Base-by-base conservation (phyloP, 2,329 filamentous ascomycete species). In the Talaromyces sp. region DNA sequence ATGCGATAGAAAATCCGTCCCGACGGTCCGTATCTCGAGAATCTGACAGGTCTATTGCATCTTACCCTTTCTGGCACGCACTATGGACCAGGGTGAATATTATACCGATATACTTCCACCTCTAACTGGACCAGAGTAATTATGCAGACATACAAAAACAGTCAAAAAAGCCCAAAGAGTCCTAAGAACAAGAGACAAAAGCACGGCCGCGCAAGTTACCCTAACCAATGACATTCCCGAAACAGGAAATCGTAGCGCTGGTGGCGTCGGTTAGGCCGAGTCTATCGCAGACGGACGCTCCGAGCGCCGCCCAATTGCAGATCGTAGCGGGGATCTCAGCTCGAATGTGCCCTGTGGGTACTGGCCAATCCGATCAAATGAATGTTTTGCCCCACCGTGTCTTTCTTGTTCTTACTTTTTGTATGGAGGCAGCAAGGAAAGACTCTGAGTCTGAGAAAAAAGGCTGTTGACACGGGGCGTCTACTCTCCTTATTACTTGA, bases 241-340 rank as follows among this genome's bases (percentile, higher is more conserved):
- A 56, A 11, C 39, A 54, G 7, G 25, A 8, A 33, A 57, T 63
- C n/a, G 27, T 41, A 63, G 64, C 64, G 64, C 64, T 52, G 63
- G 64, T 66, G 64, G 64, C 64, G 64, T 54, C 33, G 59, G 9
- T 59, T 66, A 62, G 64, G 8, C 52, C 43, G 47, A 39, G 31
- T 43, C 63, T 61, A 61, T 60, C 31, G 52, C 64, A 15, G 54
- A 45, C 70, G 67, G 71, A 71, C 72, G 68, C 70, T 71, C 66
- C 70, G 72, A 47, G 69, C 68, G 70, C 71, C 71, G 74, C 73
- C 77, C 77, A 79, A 79, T 79, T 62, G 73, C 67, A 69, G 74
- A 73, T 76, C 74, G 67, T 66, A 78, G 67, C 75, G 73, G 73
- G 75, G 71, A 73, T 77, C 69, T 76, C 72, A 73, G 71, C 74